Base-by-base conservation (phyloP, 176 grass and related monocot genomes). In the Oryza officinalis region DNA sequence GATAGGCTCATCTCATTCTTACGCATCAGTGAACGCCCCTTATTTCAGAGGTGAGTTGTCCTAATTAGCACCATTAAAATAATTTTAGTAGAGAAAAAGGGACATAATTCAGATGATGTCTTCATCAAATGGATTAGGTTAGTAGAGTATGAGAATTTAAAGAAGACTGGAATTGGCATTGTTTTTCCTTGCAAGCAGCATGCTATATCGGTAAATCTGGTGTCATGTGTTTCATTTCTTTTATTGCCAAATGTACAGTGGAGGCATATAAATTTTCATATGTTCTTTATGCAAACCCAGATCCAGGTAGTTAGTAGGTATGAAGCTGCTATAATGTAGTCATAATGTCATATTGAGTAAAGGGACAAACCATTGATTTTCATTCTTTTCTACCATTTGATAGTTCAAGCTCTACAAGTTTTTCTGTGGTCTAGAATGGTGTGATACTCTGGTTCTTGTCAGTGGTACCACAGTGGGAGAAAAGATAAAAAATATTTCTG, bases 1-100 rank as follows among this genome's bases (percentile, higher is more conserved):
- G 87, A 90, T 77, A 90, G 89, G 65, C 93, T 98, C 59, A 98
- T 98, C 44, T 98, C 77, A 74, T 98, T 95, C 83, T 92, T 98
- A 61, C 93, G 10, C 80, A 93, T 98, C 80, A 88, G 92, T 0
- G 74, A 98, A 76, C 93, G 87, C 0, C 93, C 93, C 76, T 95
- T 98, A 87, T 83, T 91, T 74, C 93, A 91, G 83, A 98, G 96
- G 92, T 98, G 68, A 60, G 89, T 85, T 70, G 38, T 80, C 33
- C 38, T 57, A 47, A 60, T 76, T 64, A 31, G 4, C 66, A 87
- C 68, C 80, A 83, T 15, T 37, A 32, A 85, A 25, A 59, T 6
- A 17, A 45, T 50, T 28, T 63, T 3, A 64, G 70, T 40, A 71
- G 65, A 79, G 28, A 47, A 10, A 63, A 59, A 50, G 50, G 50